Percentiles rank a stretch among this genome's conserved stretches.
phyloP scores from a whole-genome alignment of 352 stramenopile species.

The Blastocystis sp. region DNA sequence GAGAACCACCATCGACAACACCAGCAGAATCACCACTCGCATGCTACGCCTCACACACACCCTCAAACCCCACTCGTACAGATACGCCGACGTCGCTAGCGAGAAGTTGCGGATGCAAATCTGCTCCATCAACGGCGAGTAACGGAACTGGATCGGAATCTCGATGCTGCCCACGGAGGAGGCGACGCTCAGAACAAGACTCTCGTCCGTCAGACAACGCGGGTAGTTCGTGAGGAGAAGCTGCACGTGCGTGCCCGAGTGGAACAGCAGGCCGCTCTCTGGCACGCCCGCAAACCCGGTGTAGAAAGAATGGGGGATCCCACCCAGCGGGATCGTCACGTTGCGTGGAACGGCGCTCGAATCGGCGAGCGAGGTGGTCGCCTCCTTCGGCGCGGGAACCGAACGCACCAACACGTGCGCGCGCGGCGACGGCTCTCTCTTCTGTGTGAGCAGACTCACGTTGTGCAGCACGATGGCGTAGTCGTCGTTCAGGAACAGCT shows the following conservation, averaged over 20 bases:
- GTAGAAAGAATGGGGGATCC: neutral
- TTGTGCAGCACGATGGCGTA: constrained; percentile 18
- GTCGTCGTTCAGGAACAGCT: constrained; percentile 22
- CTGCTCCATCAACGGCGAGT: constrained; percentile 40
- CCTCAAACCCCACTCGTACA: constrained; percentile 15
- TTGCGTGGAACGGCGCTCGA: neutral
- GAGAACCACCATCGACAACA: constrained; percentile 27
- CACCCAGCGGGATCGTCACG: constrained; percentile 3
- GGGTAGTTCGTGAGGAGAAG: constrained; percentile 62
- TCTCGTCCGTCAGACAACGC: neutral
- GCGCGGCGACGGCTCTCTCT: neutral
- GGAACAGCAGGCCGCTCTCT: neutral
- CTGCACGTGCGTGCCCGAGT: constrained; percentile 4
- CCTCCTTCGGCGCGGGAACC: neutral
- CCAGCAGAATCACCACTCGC: constrained; percentile 6
- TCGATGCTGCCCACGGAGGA: constrained; percentile 5
- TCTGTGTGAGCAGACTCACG: neutral
- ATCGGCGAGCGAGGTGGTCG: neutral
- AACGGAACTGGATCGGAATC: neutral
- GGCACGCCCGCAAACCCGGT: constrained; percentile 39
- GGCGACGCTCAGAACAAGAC: constrained; percentile 16
- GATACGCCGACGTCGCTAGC: constrained; percentile 35
- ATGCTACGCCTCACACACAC: neutral
- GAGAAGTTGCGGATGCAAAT: constrained; percentile 65
- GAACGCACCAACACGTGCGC: constrained; percentile 28